Evolutionary conservation across 164 flowering plant species (phyloP).

Genomic region (Protea cynaroides): DNA sequence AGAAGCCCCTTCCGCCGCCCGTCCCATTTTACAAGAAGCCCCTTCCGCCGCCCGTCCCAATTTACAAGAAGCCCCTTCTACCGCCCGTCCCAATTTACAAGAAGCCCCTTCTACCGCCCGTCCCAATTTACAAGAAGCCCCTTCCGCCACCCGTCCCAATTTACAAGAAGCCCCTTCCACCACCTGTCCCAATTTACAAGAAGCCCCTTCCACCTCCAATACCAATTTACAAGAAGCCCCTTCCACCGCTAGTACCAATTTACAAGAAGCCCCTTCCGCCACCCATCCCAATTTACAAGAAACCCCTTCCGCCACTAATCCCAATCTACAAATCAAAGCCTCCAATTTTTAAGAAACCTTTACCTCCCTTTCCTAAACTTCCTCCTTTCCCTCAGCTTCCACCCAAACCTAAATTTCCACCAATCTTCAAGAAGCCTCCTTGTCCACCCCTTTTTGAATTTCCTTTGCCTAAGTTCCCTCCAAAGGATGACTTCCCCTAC

Average conservation of each 20-base stretch:
- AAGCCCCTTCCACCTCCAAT: constrained; percentile 1
- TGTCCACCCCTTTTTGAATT: constrained; percentile 11
- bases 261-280: background rate
- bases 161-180: constrained; percentile 14
- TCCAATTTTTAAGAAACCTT: constrained; percentile 18
- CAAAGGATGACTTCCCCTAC: no score
- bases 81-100: background rate
- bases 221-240: background rate
- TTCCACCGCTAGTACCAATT: constrained; percentile 4
- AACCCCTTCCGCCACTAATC: constrained; percentile 4
- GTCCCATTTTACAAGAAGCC: constrained; percentile 8
- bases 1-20: background rate
- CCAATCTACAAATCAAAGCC: constrained; percentile 13
- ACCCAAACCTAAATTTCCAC: constrained; percentile 14
- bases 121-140: constrained; percentile 11
- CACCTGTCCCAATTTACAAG: constrained; percentile 21
- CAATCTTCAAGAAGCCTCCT: constrained; percentile 15
- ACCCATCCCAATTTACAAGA: background rate
- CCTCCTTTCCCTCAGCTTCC: constrained; percentile 5
- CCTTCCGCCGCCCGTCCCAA: constrained; percentile 10
- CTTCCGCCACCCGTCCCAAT: constrained; percentile 8
- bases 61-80: constrained; percentile 4
- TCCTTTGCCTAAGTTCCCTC: no score
- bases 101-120: constrained; percentile 10
- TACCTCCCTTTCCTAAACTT: constrained; percentile 9